Conservation (phyloP, 208 protist genomes). For the Leishmania tropica region DNA sequence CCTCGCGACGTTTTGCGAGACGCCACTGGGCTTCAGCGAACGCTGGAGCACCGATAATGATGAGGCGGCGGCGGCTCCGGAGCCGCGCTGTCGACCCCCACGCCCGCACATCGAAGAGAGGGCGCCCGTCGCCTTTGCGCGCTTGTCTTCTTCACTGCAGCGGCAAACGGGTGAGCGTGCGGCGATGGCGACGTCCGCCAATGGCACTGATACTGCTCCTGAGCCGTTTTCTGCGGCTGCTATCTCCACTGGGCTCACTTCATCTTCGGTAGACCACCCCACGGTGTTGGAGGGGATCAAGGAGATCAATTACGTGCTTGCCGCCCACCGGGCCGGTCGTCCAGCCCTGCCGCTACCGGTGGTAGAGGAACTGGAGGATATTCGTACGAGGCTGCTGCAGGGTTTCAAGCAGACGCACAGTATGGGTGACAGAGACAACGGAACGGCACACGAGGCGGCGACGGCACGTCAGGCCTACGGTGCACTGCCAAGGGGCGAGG, state of each 20-base stretch:
- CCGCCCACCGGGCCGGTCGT: conserved; percentile 21
- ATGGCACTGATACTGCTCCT: not conserved
- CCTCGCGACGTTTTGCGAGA: not conserved
- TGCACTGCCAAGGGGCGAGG: not conserved
- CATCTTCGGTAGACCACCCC: conserved; percentile 10
- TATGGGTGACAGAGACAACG: not conserved
- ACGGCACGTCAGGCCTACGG: not conserved
- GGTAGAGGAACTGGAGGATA: conserved; percentile 52
- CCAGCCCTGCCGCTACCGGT: conserved; percentile 26
- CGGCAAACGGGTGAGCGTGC: not conserved
- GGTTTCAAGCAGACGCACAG: conserved; percentile 10
- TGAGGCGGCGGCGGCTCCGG: not conserved
- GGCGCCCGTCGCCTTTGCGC: not conserved
- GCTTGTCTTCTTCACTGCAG: not conserved
- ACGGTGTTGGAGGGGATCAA: conserved; percentile 33
- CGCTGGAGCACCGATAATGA: not conserved
- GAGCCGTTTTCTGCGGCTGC: not conserved
- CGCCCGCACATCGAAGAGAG: not conserved
- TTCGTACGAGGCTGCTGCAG: conserved; percentile 28
- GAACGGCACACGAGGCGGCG: not conserved
- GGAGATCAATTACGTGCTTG: conserved; percentile 49
- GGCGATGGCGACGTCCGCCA: not conserved
- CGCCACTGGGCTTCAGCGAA: not conserved
- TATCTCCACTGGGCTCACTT: not conserved
- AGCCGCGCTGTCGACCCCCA: conserved; percentile 20